Percentiles rank a stretch among this genome's conserved stretches.
Conservation (phyloP, 1,284 basidiomycete genomes). For the Cryptococcus sp. region DNA sequence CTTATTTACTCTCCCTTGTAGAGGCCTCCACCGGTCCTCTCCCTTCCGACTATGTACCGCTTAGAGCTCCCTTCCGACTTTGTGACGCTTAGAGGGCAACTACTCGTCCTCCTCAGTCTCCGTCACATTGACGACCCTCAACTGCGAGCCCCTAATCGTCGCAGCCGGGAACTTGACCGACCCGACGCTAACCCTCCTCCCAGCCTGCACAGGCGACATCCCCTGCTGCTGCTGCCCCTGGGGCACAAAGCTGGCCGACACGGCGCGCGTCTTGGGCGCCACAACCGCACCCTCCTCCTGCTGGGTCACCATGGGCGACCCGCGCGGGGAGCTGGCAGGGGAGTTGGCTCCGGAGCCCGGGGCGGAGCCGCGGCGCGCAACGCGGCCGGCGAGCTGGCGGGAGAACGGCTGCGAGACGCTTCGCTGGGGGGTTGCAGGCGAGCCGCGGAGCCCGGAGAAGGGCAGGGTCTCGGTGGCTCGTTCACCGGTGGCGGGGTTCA, state of each 20-base stretch:
- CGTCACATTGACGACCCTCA: constrained; percentile 29
- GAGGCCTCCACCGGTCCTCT: too few species aligned
- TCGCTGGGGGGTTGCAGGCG: constrained; percentile 1
- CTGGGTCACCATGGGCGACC: too few species aligned
- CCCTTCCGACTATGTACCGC: too few species aligned
- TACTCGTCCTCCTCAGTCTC: constrained; percentile 13
- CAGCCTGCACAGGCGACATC: too few species aligned
- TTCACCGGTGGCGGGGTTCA: constrained; percentile 16
- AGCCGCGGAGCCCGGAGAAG: constrained; percentile 6
- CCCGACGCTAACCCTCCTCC: constrained; percentile 4
- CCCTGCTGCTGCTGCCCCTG: too few species aligned
- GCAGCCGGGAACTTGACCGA: constrained; percentile 1
- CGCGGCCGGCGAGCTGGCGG: constrained; percentile 19
- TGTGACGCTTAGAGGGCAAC: too few species aligned
- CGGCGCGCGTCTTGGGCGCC: too few species aligned
- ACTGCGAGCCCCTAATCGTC: constrained; percentile 20
- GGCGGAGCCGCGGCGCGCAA: constrained; percentile 19
- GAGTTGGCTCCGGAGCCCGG: constrained; percentile 1
- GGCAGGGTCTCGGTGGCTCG: constrained; percentile 21
- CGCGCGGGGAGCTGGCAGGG: too few species aligned
- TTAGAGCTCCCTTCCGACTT: too few species aligned
- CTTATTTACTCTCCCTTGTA: too few species aligned
- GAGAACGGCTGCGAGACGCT: constrained; percentile 23
- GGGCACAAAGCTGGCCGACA: too few species aligned
- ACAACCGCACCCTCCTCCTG: too few species aligned